phyloP scores from a whole-genome alignment of 768 basidiomycete genomes.

The Phlebiopsis gigantea region DNA sequence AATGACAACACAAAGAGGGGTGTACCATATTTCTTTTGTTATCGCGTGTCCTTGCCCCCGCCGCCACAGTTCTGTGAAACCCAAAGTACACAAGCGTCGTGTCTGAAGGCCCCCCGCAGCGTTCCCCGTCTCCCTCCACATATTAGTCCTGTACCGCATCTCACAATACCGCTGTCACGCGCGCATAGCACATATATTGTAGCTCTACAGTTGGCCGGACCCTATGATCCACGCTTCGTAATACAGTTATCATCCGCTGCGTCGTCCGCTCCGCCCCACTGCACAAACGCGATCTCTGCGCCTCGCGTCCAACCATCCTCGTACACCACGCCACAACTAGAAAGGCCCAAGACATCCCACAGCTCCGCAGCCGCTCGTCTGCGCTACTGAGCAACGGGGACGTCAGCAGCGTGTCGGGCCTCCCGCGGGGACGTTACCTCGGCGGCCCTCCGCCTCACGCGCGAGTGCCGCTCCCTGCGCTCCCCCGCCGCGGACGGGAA shows the following conservation, averaged over 20 bases:
- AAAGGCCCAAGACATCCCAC: conserved; percentile 12
- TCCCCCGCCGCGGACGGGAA: conserved; percentile 3
- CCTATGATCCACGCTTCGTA: neutral
- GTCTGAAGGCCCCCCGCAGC: conserved; percentile 1
- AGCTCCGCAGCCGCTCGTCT: conserved; percentile 1
- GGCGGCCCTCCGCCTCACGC: neutral
- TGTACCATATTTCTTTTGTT: neutral
- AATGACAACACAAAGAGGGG: no score
- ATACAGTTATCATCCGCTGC: neutral
- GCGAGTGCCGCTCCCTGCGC: conserved; percentile 2
- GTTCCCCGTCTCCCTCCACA: no score
- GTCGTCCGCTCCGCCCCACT: conserved; percentile 2
- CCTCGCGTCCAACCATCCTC: neutral
- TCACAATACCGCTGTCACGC: conserved; percentile 1
- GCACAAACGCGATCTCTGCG: conserved; percentile 6
- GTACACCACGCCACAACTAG: conserved; percentile 15
- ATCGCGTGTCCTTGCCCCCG: neutral
- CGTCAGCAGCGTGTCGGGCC: neutral
- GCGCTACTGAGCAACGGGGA: conserved; percentile 9
- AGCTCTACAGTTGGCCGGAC: conserved; percentile 6
- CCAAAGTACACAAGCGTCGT: neutral
- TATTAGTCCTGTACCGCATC: conserved; percentile 1
- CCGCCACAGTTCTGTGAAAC: neutral
- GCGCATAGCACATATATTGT: conserved; percentile 7
- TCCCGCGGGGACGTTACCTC: conserved; percentile 3